Evolutionary conservation across 2,329 filamentous ascomycete genomes (phyloP).

Genomic region (Geosmithia putterillii): DNA sequence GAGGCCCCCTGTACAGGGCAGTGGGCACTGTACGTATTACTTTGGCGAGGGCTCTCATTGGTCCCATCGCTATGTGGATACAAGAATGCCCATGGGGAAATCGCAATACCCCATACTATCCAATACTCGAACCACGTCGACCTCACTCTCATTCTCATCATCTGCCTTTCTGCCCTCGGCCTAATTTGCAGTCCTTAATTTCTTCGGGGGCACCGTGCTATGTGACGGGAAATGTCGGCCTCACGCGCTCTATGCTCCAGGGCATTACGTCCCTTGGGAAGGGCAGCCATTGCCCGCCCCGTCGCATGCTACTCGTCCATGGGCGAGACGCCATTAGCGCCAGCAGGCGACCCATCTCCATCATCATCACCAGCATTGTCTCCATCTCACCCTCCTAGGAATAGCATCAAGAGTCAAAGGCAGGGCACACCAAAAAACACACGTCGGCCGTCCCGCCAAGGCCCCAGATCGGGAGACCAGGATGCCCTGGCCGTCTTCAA

Average conservation of each 20-base stretch:
- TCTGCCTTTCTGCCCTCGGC: neutral
- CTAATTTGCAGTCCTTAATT: neutral
- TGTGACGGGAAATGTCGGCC: constrained; percentile 1
- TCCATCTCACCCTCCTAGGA: neutral
- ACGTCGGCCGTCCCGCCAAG: neutral
- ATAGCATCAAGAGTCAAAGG: neutral
- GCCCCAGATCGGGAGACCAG: neutral
- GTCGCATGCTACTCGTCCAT: neutral
- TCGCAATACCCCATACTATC: neutral
- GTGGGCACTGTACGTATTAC: too few relatives aligned
- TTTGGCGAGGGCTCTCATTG: too few relatives aligned
- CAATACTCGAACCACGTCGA: neutral
- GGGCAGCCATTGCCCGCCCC: neutral
- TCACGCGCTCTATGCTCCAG: constrained; percentile 2
- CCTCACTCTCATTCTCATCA: neutral
- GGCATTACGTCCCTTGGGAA: neutral
- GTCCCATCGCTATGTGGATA: too few relatives aligned
- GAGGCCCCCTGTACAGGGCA: too few relatives aligned
- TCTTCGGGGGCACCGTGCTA: neutral
- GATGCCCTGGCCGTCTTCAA: constrained; percentile 19
- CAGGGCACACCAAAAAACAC: neutral
- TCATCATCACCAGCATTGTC: neutral
- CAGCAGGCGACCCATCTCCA: neutral
- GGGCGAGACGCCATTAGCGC: neutral
- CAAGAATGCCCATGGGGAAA: neutral